Evolutionary conservation across 2,329 filamentous ascomycete species (phyloP).

Genomic region (Cadophora luteo-olivacea): DNA sequence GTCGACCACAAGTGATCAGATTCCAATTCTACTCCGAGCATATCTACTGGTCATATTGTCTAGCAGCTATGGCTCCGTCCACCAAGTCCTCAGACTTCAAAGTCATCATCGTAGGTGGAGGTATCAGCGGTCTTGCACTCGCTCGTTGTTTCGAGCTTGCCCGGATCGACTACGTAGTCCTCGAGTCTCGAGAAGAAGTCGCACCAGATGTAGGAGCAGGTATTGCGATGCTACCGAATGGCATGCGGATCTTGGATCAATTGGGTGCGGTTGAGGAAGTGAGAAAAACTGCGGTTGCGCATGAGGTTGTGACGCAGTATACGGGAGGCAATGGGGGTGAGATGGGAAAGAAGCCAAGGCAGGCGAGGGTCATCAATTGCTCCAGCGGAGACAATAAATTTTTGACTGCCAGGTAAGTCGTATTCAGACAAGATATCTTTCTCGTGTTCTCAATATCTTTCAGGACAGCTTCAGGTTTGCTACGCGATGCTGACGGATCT

Average conservation of each 20-base stretch:
- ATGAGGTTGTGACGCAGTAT: neutral
- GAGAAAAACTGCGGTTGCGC: neutral
- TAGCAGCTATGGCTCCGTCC: neutral
- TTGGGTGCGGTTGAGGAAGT: constrained; percentile 12
- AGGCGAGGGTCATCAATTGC: neutral
- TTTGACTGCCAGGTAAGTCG: neutral
- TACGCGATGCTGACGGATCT: neutral
- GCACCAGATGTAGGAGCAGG: constrained; percentile 55
- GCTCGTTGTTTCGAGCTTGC: constrained; percentile 53
- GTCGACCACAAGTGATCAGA: no score
- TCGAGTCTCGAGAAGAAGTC: constrained; percentile 52
- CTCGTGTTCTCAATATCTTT: no score
- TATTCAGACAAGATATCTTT: no score
- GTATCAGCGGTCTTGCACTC: constrained; percentile 54
- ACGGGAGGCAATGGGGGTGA: constrained; percentile 6
- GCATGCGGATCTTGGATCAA: constrained; percentile 56
- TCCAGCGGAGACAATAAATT: neutral
- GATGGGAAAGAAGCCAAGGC: neutral
- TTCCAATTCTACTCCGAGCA: no score
- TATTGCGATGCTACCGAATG: constrained; percentile 53
- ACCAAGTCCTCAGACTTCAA: constrained; percentile 22
- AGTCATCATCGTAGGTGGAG: constrained; percentile 56
- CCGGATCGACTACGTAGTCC: constrained; percentile 55
- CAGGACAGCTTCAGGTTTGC: no score
- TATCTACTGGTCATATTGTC: no score